Evolutionary conservation across 2,329 filamentous ascomycete species (phyloP).

Genomic region (Venturia oleaginea): DNA sequence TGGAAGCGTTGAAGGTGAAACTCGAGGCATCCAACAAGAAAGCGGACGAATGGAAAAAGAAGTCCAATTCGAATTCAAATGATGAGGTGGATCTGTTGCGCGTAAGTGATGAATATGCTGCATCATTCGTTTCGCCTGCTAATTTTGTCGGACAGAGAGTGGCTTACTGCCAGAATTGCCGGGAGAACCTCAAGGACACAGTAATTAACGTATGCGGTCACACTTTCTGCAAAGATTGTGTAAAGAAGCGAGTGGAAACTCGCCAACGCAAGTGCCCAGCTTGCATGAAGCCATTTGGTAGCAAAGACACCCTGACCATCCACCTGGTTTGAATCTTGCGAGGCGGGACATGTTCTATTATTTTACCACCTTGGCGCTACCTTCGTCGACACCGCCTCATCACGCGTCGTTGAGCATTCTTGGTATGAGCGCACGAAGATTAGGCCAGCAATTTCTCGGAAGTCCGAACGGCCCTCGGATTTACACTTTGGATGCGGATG

Average conservation of each 20-base stretch:
- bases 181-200: slow-evolving; percentile 88
- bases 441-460: background rate
- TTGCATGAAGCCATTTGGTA: slow-evolving; percentile 86
- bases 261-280: slow-evolving; percentile 92
- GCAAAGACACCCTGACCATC: slow-evolving; percentile 50
- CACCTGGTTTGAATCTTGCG: background rate
- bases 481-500: background rate
- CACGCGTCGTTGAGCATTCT: background rate
- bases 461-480: background rate
- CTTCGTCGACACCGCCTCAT: background rate
- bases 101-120: slow-evolving; percentile 48
- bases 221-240: slow-evolving; percentile 83
- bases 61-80: slow-evolving; percentile 70
- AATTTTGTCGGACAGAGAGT: slow-evolving; percentile 49
- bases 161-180: slow-evolving; percentile 85
- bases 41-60: slow-evolving; percentile 75
- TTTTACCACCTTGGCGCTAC: background rate
- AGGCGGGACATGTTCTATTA: background rate
- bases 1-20: slow-evolving; percentile 69
- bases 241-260: slow-evolving; percentile 80
- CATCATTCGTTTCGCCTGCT: slow-evolving; percentile 20
- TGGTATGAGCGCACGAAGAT: background rate
- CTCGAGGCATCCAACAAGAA: slow-evolving; percentile 74
- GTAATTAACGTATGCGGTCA: slow-evolving; percentile 91
- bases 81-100: slow-evolving; percentile 78